These are phyloP conservation scores for Leptodermis oblonga DNA, from an alignment of 257 asterid species.

Conservation along the genomic window DNA sequence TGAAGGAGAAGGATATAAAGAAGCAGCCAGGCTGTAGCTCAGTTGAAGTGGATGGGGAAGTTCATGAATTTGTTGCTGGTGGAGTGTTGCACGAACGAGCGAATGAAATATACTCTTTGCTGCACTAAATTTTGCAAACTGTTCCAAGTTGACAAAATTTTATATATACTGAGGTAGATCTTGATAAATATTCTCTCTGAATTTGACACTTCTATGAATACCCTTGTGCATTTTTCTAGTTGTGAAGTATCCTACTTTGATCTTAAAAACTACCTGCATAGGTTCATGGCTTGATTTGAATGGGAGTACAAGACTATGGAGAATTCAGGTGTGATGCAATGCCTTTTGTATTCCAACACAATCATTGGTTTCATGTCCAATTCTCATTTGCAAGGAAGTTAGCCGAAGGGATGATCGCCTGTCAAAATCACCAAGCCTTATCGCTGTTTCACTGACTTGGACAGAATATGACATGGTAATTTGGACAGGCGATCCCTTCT, in stretches of 20 bases:
- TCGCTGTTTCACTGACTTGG: too few relatives aligned
- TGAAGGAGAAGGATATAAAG: slow-evolving; percentile 40
- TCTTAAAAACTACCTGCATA: too few relatives aligned
- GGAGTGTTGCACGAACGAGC: slow-evolving; percentile 29
- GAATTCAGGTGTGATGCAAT: background rate
- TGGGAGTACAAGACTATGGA: background rate
- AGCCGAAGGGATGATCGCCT: too few relatives aligned
- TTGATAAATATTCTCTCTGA: background rate
- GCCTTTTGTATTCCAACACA: background rate
- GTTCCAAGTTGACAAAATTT: background rate
- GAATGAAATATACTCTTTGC: slow-evolving; percentile 21
- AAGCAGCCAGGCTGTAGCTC: slow-evolving; percentile 66
- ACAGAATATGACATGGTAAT: too few relatives aligned
- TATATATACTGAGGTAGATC: background rate
- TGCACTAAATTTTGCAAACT: background rate
- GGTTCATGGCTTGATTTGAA: background rate
- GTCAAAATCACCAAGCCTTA: too few relatives aligned
- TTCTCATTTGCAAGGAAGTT: background rate
- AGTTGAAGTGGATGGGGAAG: slow-evolving; percentile 65
- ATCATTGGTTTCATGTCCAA: background rate
- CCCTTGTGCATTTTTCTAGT: too few relatives aligned
- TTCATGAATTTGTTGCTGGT: slow-evolving; percentile 57
- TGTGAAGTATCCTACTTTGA: too few relatives aligned
- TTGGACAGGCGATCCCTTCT: too few relatives aligned
- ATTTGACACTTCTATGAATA: background rate